These are phyloP conservation scores for Globisporangium okanoganense DNA, from an alignment of 352 stramenopile species.

Conservation along the genomic window DNA sequence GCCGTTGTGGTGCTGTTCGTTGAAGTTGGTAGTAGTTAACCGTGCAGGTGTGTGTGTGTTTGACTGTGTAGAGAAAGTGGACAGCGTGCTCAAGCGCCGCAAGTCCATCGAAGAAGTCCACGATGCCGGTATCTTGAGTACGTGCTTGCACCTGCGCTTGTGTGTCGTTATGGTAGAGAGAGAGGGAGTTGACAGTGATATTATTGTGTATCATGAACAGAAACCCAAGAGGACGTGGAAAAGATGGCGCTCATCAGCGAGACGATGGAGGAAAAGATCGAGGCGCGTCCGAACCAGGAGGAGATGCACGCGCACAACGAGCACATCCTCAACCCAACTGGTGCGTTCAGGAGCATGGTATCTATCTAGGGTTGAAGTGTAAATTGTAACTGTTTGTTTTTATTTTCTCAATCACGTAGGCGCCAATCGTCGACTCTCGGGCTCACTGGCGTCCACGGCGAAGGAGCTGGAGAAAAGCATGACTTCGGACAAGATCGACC, in stretches of 20 bases:
- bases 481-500: constrained; percentile 67
- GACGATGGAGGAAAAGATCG: constrained; percentile 39
- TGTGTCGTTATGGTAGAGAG: neutral
- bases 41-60: neutral
- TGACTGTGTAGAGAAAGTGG: constrained; percentile 28
- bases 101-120: constrained; percentile 48
- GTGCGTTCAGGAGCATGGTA: constrained; percentile 3
- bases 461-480: constrained; percentile 51
- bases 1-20: neutral
- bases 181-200: neutral
- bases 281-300: constrained; percentile 38
- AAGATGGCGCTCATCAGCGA: constrained; percentile 35
- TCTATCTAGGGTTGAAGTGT: neutral
- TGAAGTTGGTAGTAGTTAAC: neutral
- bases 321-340: constrained; percentile 46
- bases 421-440: constrained; percentile 32
- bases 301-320: constrained; percentile 48
- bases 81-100: constrained; percentile 31
- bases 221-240: constrained; percentile 34
- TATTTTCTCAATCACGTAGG: constrained; percentile 8
- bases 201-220: constrained; percentile 11
- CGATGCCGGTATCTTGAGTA: constrained; percentile 41
- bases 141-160: constrained; percentile 6
- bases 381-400: neutral
- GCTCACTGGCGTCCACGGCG: constrained; percentile 34